Evolutionary conservation across 2,329 filamentous ascomycete genomes (phyloP).

Genomic region (Boeremia exigua): DNA sequence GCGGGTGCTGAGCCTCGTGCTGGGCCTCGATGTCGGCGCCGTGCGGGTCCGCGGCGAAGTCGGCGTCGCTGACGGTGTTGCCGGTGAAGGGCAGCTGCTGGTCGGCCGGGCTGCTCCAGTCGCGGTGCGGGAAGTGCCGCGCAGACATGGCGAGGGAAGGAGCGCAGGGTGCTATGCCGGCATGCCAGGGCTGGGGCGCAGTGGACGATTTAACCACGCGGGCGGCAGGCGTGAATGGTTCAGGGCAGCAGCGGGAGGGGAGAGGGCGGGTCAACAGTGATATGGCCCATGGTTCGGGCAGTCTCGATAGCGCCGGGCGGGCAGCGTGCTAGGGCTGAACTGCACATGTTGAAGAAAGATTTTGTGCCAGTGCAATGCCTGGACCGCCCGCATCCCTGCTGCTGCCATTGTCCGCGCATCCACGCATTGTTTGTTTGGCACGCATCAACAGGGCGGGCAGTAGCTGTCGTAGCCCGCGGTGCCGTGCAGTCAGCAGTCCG

Average conservation of each 20-base stretch:
- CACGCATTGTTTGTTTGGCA: no score
- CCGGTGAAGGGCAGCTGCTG: slow-evolving; percentile 40
- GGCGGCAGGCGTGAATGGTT: background rate
- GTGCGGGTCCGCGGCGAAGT: slow-evolving; percentile 30
- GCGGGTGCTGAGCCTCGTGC: slow-evolving; percentile 32
- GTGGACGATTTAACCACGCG: background rate
- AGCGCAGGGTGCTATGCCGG: background rate
- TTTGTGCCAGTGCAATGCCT: background rate
- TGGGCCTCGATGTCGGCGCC: slow-evolving; percentile 31
- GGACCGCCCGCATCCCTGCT: background rate
- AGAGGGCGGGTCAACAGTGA: background rate
- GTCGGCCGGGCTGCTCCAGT: slow-evolving; percentile 15
- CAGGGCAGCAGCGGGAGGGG: slow-evolving; percentile 2
- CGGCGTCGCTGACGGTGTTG: slow-evolving; percentile 38
- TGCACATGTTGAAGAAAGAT: background rate
- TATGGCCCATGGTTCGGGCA: slow-evolving; percentile 3
- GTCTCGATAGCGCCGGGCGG: slow-evolving; percentile 10
- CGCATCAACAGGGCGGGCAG: no score
- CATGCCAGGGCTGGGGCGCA: slow-evolving; percentile 6
- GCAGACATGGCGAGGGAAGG: slow-evolving; percentile 9
- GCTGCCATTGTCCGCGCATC: no score
- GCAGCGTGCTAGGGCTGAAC: slow-evolving; percentile 16
- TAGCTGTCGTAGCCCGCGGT: no score
- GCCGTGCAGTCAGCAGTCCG: no score
- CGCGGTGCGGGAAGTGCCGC: slow-evolving; percentile 11